Evolutionary conservation across 2,329 filamentous ascomycete species (phyloP).

Genomic region (Paradendryphiella salina): DNA sequence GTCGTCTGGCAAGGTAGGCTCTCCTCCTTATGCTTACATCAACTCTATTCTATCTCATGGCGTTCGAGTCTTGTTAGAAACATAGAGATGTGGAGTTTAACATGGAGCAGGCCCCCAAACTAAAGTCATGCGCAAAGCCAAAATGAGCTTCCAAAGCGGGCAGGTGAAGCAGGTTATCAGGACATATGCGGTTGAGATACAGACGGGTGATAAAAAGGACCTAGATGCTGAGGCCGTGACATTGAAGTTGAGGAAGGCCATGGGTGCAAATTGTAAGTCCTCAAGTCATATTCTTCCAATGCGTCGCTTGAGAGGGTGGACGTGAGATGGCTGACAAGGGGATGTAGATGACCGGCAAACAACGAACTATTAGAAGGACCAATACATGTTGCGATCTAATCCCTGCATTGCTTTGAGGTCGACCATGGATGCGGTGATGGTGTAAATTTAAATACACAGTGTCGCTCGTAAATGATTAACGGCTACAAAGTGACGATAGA

Average conservation of each 20-base stretch:
- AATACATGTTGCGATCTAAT: not conserved
- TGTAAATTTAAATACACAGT: not conserved
- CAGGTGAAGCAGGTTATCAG: constrained; percentile 65
- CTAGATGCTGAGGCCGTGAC: constrained; percentile 66
- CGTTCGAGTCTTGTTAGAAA: not conserved
- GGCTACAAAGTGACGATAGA: too few relatives aligned
- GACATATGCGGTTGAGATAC: constrained; percentile 68
- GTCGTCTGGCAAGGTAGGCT: constrained; percentile 68
- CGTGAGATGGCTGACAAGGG: not conserved
- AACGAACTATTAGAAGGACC: constrained; percentile 20
- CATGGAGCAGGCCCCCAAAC: constrained; percentile 48
- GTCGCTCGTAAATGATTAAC: too few relatives aligned
- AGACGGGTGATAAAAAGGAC: constrained; percentile 63
- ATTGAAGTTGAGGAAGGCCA: constrained; percentile 63
- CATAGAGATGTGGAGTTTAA: not conserved
- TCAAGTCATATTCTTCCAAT: not conserved
- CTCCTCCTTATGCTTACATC: not conserved
- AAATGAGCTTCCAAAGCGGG: constrained; percentile 68
- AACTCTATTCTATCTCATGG: too few relatives aligned
- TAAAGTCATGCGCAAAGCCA: constrained; percentile 70
- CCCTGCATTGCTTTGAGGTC: too few relatives aligned
- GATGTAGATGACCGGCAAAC: constrained; percentile 26
- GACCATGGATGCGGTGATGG: not conserved
- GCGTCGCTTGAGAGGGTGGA: not conserved
- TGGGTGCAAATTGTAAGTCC: constrained; percentile 69